phyloP scores from a whole-genome alignment of 2,329 filamentous ascomycete species.

The Aspergillus versicolor region DNA sequence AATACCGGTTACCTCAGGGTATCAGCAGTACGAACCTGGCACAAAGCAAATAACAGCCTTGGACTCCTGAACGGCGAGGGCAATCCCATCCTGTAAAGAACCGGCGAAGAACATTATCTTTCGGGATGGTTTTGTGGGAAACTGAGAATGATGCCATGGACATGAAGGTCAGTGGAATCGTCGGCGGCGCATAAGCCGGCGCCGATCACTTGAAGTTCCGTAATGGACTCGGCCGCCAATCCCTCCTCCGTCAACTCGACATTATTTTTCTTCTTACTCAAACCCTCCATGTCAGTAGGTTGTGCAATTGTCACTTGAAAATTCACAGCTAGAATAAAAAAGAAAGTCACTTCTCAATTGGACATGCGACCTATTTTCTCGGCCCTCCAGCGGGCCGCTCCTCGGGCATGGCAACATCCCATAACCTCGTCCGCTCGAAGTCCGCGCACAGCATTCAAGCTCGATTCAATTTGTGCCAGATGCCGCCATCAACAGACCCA shows the following conservation, averaged over 20 bases:
- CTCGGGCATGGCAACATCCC: conserved; percentile 23
- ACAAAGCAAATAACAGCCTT: conserved; percentile 87
- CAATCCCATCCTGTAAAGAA: conserved; percentile 76
- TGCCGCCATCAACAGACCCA: conserved; percentile 40
- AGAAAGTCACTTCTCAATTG: neutral
- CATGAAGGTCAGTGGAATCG: neutral
- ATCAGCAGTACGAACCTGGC: conserved; percentile 54
- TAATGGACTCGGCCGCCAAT: neutral
- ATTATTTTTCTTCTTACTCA: neutral
- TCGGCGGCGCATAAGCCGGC: conserved; percentile 20
- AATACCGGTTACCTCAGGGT: neutral
- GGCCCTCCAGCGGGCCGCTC: conserved; percentile 24
- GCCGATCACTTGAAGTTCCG: conserved; percentile 22
- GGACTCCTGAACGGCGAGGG: conserved; percentile 67
- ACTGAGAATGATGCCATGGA: neutral
- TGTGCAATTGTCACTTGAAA: neutral
- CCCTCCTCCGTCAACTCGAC: neutral
- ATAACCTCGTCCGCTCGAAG: conserved; percentile 20
- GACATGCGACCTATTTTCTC: conserved; percentile 32
- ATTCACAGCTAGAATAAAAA: neutral
- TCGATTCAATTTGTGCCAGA: conserved; percentile 35
- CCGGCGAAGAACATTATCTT: conserved; percentile 75
- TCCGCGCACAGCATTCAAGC: conserved; percentile 20
- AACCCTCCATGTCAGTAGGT: neutral
- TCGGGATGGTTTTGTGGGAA: conserved; percentile 8